Evolutionary conservation across 495 filamentous ascomycete genomes (phyloP), one percentile per base, ranked within the genome.

Genomic region (Schizothecium vesticola): DNA sequence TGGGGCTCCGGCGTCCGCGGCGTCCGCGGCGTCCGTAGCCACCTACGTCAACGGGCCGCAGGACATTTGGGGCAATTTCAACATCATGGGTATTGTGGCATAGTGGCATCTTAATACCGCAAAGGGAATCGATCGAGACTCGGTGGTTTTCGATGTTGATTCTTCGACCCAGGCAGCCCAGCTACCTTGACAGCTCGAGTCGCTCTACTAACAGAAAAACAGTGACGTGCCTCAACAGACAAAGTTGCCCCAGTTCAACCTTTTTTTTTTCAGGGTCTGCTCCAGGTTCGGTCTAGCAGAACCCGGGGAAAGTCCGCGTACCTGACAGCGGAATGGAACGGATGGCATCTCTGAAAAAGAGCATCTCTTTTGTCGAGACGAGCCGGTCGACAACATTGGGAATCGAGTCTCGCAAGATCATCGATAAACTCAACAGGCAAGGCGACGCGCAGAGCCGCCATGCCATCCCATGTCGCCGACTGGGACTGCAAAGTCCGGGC

Each of bases 301-400:
- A 70, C 74, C 73, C 67, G 68, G 70, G 66, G 70, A 72, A 73
- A 73, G 68, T 66, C 68, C 68, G 67, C 66, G 55, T 61, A 24
- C 24, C 36, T 63, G 61, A 51, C 65, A 63, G 43, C 36, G 65
- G 21, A 67, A 43, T 59, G 33, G 33, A 36, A 13, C 21, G 31
- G 33, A 56, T 24, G 59, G 59, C 24, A 59, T 59, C 22, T 8
- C 10, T 1, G 13, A n/a, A 9, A 12, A n/a, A 51, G 16, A 11
- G 12, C 11, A 33, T 33, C 31, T n/a, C 9, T 51, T 51, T 51
- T 51, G 43, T 51, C 43, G 43, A 51, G 43, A 51, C 59, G 63
- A 55, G 21, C 43, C 22, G 11, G 63, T 64, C 55, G 25, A 61
- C 3, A 11, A 28, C 59, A 61, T n/a, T n/a, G n/a, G 57, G n/a